Evolutionary conservation across 2,329 filamentous ascomycete genomes (phyloP), one percentile per base, ranked within the genome.

Genomic region (Lachnellula hyalina): DNA sequence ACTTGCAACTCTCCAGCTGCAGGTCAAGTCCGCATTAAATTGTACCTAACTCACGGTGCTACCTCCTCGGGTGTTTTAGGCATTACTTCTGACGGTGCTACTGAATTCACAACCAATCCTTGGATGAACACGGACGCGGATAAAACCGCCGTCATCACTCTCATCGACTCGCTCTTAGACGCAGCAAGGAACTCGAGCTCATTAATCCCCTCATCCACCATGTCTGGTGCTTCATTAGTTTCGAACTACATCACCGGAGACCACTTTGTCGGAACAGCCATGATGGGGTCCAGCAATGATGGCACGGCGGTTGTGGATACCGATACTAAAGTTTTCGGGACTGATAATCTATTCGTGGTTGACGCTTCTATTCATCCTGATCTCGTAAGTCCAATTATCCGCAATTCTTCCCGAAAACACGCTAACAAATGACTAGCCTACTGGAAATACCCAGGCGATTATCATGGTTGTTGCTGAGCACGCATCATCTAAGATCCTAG

Each of bases 361-460:
- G 84, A 88, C 63, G 85, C 80, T 0, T 80, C 79, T 56, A 82
- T 88, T 63, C 85, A 87, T 72, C 84, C 85, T 0, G 85, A 85
- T 63, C 78, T 40, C 2, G 36, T 40, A 40, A 40, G 36, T 40
- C 36, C 36, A 40, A 7, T 17, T 32, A 32, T 32, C 9, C 12
- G 28, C 36, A 15, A 40, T 3, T 17, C 2, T 40, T 40, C 5
- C 15, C 2, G 36, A 40, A 17, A 17, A 15, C 5, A 40, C 14
- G 17, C 36, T 40, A 17, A 40, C n/a, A 17, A 17, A 40, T 11
- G 9, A 17, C n/a, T 17, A 87, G 59, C 77, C 83, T 2, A 85
- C 84, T 0, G 81, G 83, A 21, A 89, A 89, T 70, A 86, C 85
- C 2, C 80, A 82, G 46, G 79, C 83, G 1, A 79, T 81, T 49